phyloP scores from a whole-genome alignment of 495 filamentous ascomycete species.

The Xanthoparmelia taractica region DNA sequence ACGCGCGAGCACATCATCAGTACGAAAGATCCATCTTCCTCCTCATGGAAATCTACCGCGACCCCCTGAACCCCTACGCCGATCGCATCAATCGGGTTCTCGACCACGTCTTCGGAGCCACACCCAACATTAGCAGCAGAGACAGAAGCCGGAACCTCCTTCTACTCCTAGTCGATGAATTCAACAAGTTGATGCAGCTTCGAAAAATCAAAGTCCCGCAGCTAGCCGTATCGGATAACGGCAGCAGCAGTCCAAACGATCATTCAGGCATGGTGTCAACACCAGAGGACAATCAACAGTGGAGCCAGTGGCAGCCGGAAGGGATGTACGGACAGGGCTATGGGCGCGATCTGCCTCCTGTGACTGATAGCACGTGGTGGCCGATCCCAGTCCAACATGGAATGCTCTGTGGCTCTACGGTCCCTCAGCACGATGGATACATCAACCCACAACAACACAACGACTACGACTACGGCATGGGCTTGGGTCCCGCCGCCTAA shows the following conservation, averaged over 20 bases:
- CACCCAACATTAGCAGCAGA: slow-evolving; percentile 11
- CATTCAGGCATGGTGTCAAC: neutral
- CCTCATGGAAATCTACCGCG: slow-evolving; percentile 38
- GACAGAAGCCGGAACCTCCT: slow-evolving; percentile 17
- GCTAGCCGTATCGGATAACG: neutral
- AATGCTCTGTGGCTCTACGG: neutral
- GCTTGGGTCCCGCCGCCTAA: neutral
- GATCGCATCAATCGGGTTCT: slow-evolving; percentile 11
- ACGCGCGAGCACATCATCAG: slow-evolving; percentile 47
- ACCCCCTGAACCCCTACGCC: slow-evolving; percentile 8
- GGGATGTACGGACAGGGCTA: slow-evolving; percentile 1
- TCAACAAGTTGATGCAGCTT: slow-evolving; percentile 3
- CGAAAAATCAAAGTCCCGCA: neutral
- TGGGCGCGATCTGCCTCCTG: neutral
- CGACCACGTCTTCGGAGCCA: slow-evolving; percentile 17
- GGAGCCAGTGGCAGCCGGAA: slow-evolving; percentile 7
- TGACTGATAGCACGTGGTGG: slow-evolving; percentile 1
- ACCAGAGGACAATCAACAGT: neutral
- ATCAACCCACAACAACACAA: neutral
- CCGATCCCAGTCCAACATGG: neutral
- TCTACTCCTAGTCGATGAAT: slow-evolving; percentile 6
- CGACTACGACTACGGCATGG: neutral
- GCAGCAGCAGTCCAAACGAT: neutral
- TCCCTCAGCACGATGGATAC: neutral
- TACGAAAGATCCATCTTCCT: slow-evolving; percentile 48